phyloP scores from a whole-genome alignment of 2,329 filamentous ascomycete species.

The Emmonsia crescens region DNA sequence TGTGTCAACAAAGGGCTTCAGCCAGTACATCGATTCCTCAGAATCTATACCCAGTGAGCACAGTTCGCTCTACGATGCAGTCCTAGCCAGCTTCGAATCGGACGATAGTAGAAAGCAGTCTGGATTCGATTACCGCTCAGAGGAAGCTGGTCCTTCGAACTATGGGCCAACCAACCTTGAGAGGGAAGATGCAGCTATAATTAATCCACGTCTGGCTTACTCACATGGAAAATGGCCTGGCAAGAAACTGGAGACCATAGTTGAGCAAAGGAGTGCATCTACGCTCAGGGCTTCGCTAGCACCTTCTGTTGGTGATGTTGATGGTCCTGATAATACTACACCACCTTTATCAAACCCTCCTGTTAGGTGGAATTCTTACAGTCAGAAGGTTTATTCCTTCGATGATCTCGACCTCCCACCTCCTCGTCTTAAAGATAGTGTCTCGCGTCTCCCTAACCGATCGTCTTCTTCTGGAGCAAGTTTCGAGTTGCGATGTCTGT shows the following conservation, averaged over 20 bases:
- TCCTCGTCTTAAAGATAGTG: conserved; percentile 7
- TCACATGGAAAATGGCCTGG: conserved; percentile 14
- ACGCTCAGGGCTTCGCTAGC: conserved; percentile 14
- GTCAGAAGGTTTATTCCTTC: conserved; percentile 17
- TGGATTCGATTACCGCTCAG: conserved; percentile 3
- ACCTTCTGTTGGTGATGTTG: conserved; percentile 4
- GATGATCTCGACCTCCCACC: conserved; percentile 18
- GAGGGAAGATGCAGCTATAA: background rate
- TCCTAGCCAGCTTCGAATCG: conserved; percentile 21
- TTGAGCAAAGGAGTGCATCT: conserved; percentile 18
- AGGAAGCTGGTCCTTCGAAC: conserved; percentile 24
- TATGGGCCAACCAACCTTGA: background rate
- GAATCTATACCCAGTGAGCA: conserved; percentile 27
- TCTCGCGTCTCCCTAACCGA: conserved; percentile 7
- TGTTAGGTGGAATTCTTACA: conserved; percentile 7
- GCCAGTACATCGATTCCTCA: conserved; percentile 19
- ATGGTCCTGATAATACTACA: conserved; percentile 2
- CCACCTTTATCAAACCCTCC: background rate
- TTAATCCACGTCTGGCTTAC: background rate
- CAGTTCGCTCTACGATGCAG: conserved; percentile 29
- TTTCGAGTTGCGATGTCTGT: conserved; percentile 17
- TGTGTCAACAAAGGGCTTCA: conserved; percentile 14
- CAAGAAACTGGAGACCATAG: conserved; percentile 19
- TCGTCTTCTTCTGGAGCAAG: conserved; percentile 18
- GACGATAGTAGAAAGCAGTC: conserved; percentile 12